Percentiles rank a stretch among this genome's conserved stretches.
Conservation (phyloP, 805 yeast genomes). For the Zygotorulaspora florentina region DNA sequence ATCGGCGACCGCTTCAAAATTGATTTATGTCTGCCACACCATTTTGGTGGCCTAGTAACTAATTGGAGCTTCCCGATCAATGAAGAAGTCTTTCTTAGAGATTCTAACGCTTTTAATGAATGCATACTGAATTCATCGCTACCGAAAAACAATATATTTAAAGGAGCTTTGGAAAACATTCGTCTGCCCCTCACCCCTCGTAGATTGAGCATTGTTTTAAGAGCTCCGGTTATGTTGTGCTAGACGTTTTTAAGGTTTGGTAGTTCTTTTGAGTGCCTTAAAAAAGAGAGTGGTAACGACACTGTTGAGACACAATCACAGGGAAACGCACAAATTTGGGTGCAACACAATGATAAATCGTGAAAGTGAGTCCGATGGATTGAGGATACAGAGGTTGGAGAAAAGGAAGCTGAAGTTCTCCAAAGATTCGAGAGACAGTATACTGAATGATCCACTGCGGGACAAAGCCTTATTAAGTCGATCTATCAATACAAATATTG, state of each 20-base stretch:
- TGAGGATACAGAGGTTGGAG: slow-evolving; percentile 8
- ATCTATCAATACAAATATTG: slow-evolving; percentile 44
- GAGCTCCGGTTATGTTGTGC: neutral
- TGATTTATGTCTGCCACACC: slow-evolving; percentile 54
- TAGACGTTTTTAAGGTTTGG: too few species aligned
- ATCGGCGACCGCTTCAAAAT: slow-evolving; percentile 51
- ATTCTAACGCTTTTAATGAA: slow-evolving; percentile 42
- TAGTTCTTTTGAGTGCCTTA: too few species aligned
- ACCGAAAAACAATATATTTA: slow-evolving; percentile 66
- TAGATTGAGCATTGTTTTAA: neutral
- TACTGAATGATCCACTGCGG: slow-evolving; percentile 20
- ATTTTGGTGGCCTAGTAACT: slow-evolving; percentile 60
- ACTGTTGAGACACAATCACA: too few species aligned
- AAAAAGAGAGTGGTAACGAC: too few species aligned
- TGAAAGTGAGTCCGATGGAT: neutral
- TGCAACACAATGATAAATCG: neutral
- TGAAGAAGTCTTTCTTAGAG: slow-evolving; percentile 17
- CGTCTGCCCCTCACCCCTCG: neutral
- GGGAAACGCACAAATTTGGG: neutral
- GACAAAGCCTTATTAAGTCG: slow-evolving; percentile 56
- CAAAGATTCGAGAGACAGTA: slow-evolving; percentile 20
- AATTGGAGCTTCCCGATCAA: slow-evolving; percentile 46
- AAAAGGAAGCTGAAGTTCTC: slow-evolving; percentile 38
- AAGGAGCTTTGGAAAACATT: slow-evolving; percentile 10
- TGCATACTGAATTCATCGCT: slow-evolving; percentile 65